phyloP scores from a whole-genome alignment of 2,329 filamentous ascomycete genomes.

The Paracoccidioides lutzii region DNA sequence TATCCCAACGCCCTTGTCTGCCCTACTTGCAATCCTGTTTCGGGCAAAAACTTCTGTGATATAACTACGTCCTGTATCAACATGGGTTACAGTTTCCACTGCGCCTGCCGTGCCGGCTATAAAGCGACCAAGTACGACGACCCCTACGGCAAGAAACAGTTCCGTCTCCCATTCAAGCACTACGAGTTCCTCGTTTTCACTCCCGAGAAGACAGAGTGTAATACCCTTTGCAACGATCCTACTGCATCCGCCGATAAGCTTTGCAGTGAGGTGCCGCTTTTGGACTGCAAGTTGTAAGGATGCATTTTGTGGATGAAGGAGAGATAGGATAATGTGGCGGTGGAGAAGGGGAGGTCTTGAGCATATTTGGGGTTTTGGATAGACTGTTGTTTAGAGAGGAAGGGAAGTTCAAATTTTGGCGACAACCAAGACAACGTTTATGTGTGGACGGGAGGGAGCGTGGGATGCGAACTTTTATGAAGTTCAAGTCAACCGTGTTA shows the following conservation, averaged over 20 bases:
- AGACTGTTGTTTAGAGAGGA: background rate
- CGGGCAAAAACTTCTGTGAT: conserved; percentile 30
- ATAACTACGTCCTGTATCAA: conserved; percentile 34
- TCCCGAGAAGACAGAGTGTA: conserved; percentile 23
- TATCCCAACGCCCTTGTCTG: conserved; percentile 10
- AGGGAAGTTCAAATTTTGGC: no score
- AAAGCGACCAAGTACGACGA: conserved; percentile 23
- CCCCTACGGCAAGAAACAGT: conserved; percentile 20
- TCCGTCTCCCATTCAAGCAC: conserved; percentile 27
- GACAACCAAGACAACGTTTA: background rate
- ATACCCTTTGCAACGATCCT: conserved; percentile 25
- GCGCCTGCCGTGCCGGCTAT: conserved; percentile 30
- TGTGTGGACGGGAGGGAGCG: background rate
- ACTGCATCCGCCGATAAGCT: conserved; percentile 19
- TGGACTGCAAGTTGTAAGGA: conserved; percentile 19
- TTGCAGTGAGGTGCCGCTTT: conserved; percentile 24
- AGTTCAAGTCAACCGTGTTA: background rate
- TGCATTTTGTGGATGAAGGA: no score
- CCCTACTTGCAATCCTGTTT: conserved; percentile 29
- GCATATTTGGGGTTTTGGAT: background rate
- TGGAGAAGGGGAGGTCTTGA: background rate
- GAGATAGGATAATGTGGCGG: background rate
- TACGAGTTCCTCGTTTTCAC: conserved; percentile 30
- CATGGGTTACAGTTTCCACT: conserved; percentile 29
- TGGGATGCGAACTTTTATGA: background rate